phyloP scores from a whole-genome alignment of 768 basidiomycete genomes.

The Suillus americanus region DNA sequence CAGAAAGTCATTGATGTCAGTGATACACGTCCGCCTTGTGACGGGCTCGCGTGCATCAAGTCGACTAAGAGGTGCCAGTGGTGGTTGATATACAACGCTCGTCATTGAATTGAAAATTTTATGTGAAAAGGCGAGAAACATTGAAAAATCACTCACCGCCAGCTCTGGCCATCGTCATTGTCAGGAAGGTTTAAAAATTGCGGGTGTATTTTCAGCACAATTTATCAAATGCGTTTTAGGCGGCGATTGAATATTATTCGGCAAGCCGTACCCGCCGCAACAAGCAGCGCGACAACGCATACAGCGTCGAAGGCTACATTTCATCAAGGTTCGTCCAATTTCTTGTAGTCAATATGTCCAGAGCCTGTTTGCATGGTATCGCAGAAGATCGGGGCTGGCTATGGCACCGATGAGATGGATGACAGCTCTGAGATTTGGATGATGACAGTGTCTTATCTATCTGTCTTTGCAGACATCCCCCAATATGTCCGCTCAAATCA shows the following conservation, averaged over 20 bases:
- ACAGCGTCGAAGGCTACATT: slow-evolving; percentile 6
- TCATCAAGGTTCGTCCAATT: slow-evolving; percentile 11
- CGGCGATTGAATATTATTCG: slow-evolving; percentile 18
- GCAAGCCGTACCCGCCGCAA: slow-evolving; percentile 7
- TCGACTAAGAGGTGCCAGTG: slow-evolving; percentile 95
- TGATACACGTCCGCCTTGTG: slow-evolving; percentile 47
- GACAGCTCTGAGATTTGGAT: neutral
- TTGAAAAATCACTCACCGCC: neutral
- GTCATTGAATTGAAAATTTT: slow-evolving; percentile 48
- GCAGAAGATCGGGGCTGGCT: neutral
- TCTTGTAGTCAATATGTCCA: neutral
- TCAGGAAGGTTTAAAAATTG: neutral
- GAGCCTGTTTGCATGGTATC: neutral
- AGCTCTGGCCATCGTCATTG: too few species aligned
- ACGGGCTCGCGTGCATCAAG: slow-evolving; percentile 43
- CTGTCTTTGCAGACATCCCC: slow-evolving; percentile 11
- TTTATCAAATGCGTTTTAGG: slow-evolving; percentile 14
- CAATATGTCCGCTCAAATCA: slow-evolving; percentile 85
- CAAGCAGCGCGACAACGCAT: slow-evolving; percentile 2
- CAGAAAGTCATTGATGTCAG: slow-evolving; percentile 78
- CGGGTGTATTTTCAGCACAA: neutral
- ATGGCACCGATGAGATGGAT: slow-evolving; percentile 9
- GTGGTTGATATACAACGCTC: slow-evolving; percentile 78
- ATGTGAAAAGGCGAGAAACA: neutral
- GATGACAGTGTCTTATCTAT: slow-evolving; percentile 8